phyloP scores from a whole-genome alignment of 2,329 filamentous ascomycete species.

The Phoma sp. region DNA sequence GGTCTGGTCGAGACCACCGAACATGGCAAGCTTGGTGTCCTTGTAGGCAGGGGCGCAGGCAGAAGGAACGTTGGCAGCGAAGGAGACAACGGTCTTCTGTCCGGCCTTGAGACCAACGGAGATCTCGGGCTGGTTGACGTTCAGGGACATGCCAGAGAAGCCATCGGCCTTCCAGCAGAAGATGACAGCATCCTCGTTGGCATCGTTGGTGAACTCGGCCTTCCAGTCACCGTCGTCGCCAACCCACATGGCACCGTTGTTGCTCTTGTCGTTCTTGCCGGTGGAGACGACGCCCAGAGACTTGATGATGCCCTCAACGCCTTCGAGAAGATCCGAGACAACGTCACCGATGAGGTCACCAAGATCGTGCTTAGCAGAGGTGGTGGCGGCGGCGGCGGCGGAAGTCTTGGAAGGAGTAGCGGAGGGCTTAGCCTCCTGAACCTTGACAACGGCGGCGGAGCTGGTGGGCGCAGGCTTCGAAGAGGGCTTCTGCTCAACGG shows the following conservation, averaged over 20 bases:
- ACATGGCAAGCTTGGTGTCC: slow-evolving; percentile 42
- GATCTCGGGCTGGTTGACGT: slow-evolving; percentile 46
- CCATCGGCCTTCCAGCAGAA: slow-evolving; percentile 48
- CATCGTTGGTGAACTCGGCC: slow-evolving; percentile 48
- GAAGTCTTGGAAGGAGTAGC: slow-evolving; percentile 8
- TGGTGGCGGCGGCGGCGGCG: background rate
- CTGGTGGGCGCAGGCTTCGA: slow-evolving; percentile 19
- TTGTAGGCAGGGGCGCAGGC: slow-evolving; percentile 52
- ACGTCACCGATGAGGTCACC: slow-evolving; percentile 21
- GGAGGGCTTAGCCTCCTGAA: slow-evolving; percentile 17
- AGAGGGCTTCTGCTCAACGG: slow-evolving; percentile 12
- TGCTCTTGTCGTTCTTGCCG: slow-evolving; percentile 38
- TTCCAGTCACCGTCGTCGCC: slow-evolving; percentile 45
- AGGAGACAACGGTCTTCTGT: slow-evolving; percentile 48
- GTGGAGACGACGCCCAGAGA: slow-evolving; percentile 30
- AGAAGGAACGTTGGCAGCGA: slow-evolving; percentile 48
- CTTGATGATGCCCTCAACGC: slow-evolving; percentile 30
- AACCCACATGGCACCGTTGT: slow-evolving; percentile 46
- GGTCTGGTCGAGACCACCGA: slow-evolving; percentile 54
- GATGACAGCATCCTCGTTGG: slow-evolving; percentile 39
- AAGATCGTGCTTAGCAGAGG: slow-evolving; percentile 7
- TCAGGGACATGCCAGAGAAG: slow-evolving; percentile 48
- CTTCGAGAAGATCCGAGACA: slow-evolving; percentile 25
- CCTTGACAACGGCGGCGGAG: slow-evolving; percentile 9
- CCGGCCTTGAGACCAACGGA: slow-evolving; percentile 51